Evolutionary conservation across 1,139 yeast genomes (phyloP).

Genomic region (Yamadazyma oceani): DNA sequence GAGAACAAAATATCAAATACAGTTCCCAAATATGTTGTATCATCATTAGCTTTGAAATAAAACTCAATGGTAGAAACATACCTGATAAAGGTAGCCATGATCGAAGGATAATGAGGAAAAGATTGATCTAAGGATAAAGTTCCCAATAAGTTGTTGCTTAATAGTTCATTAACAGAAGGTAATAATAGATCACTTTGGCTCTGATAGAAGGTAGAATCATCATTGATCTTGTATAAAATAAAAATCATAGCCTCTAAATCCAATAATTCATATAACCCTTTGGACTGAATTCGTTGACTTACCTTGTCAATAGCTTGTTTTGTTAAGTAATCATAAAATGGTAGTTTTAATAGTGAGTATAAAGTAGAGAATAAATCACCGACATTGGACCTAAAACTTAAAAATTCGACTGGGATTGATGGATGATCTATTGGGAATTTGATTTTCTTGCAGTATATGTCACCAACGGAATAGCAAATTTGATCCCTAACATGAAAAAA

Average conservation of each 20-base stretch:
- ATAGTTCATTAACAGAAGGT: slow-evolving; percentile 27
- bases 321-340: slow-evolving; percentile 53
- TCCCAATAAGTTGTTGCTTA: slow-evolving; percentile 26
- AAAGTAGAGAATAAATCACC: slow-evolving; percentile 72
- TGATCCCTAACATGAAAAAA: slow-evolving; percentile 30
- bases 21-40: slow-evolving; percentile 39
- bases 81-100: slow-evolving; percentile 45
- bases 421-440: slow-evolving; percentile 23
- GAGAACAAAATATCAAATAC: slow-evolving; percentile 51
- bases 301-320: slow-evolving; percentile 32
- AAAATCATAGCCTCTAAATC: slow-evolving; percentile 66
- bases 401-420: slow-evolving; percentile 47
- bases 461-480: slow-evolving; percentile 47
- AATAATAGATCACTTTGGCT: slow-evolving; percentile 21
- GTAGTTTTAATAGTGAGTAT: slow-evolving; percentile 61
- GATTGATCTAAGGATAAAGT: slow-evolving; percentile 9
- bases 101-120: slow-evolving; percentile 8
- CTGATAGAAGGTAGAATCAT: slow-evolving; percentile 49
- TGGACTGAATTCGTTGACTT: slow-evolving; percentile 12
- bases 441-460: slow-evolving; percentile 63
- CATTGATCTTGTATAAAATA: slow-evolving; percentile 54
- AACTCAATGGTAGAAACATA: slow-evolving; percentile 56
- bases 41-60: slow-evolving; percentile 45
- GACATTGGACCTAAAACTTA: slow-evolving; percentile 67
- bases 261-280: slow-evolving; percentile 1